Conservation (phyloP, 176 grass and related monocot genomes). For the Leersia perrieri region DNA sequence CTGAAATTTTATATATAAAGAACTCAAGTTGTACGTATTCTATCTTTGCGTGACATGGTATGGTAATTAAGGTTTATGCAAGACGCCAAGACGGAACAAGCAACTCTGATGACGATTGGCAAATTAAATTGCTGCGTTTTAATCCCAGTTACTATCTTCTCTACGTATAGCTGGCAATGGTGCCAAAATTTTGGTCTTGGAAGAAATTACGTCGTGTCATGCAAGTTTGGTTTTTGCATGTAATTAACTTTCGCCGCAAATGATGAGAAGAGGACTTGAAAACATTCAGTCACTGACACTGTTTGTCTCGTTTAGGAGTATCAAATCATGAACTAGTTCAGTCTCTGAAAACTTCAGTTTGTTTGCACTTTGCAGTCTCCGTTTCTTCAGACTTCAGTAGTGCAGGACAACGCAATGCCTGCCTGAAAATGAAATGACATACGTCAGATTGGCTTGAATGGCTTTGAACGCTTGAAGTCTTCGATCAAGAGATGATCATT, state of each 20-base stretch:
- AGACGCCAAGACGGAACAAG: slow-evolving; percentile 12
- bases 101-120: not conserved
- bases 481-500: not conserved
- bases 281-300: not conserved
- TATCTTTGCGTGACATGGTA: not conserved
- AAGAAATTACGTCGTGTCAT: not conserved
- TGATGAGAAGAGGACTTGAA: not conserved
- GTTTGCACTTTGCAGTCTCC: not conserved
- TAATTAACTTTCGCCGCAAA: slow-evolving; percentile 28
- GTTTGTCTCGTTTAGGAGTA: not conserved
- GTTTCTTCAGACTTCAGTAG: not conserved
- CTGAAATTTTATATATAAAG: not conserved
- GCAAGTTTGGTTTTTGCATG: not conserved
- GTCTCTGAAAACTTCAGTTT: not conserved
- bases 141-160: not conserved
- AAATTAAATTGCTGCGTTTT: not conserved
- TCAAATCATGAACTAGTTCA: not conserved
- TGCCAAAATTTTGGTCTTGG: slow-evolving; percentile 29
- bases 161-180: not conserved
- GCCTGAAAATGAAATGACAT: not conserved
- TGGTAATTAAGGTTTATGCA: not conserved
- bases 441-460: slow-evolving; percentile 4
- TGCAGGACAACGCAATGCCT: not conserved
- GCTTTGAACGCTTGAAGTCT: slow-evolving; percentile 13
- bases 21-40: not conserved